These are phyloP conservation scores for Candida pseudoviswanathii DNA, from an alignment of 1,139 yeast genomes.

Conservation along the genomic window DNA sequence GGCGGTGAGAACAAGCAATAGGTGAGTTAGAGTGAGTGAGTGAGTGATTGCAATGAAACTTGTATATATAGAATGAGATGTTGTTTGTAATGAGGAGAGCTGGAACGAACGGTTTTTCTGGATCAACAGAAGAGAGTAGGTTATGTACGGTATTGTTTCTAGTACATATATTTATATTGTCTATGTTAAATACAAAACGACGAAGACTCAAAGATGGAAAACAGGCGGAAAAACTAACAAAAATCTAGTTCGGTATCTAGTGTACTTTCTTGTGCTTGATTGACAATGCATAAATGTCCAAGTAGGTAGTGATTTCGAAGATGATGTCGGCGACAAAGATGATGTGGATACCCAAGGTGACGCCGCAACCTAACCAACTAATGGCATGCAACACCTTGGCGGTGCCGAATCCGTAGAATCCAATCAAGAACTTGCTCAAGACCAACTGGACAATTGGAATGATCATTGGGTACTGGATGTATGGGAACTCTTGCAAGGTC, in stretches of 20 bases:
- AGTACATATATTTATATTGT: conserved; percentile 2
- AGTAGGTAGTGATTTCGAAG: conserved; percentile 74
- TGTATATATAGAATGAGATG: conserved; percentile 6
- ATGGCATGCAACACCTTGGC: conserved; percentile 46
- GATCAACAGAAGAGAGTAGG: not conserved
- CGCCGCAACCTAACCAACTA: conserved; percentile 75
- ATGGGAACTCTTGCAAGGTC: conserved; percentile 78
- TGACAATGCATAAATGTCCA: conserved; percentile 83
- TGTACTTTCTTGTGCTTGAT: conserved; percentile 74
- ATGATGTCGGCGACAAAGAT: conserved; percentile 82
- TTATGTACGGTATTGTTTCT: not conserved
- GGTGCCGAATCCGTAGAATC: conserved; percentile 40
- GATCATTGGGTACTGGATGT: conserved; percentile 66
- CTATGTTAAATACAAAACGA: not conserved
- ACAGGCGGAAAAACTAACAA: not conserved
- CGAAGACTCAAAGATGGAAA: not conserved
- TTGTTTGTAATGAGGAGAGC: not conserved
- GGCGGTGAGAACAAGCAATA: conserved; percentile 38
- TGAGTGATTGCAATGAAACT: not conserved
- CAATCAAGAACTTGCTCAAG: conserved; percentile 40
- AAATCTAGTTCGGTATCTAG: conserved; percentile 1
- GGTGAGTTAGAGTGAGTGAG: conserved; percentile 2
- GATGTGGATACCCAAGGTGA: conserved; percentile 74
- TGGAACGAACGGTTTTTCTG: not conserved
- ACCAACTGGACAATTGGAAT: conserved; percentile 63